Evolutionary conservation across 495 filamentous ascomycete genomes (phyloP), one percentile per base, ranked within the genome.

Genomic region (Xylaria sp.): DNA sequence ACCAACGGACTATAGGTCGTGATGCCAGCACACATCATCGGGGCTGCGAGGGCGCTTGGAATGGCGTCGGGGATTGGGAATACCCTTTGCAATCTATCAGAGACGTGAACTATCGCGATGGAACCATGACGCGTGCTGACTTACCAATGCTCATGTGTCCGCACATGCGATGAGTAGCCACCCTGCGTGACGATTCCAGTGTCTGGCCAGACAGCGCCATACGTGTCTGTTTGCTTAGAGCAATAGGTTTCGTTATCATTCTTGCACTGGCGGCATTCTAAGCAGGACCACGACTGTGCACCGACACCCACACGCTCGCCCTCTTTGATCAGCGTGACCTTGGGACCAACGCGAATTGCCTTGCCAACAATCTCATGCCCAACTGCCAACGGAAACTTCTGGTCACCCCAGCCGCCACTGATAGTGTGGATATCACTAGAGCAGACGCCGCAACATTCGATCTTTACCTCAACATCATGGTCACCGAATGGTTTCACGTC

Each of bases 21-120:
- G 40, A 97, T 80, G 55, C 94, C 94, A 43, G 93, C 94, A 78
- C 94, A 97, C 75, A 97, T 85, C 93, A 97, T 97, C 1, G 93
- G 94, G 17, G 94, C 94, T 1, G 91, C 93, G 40, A 89, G 76
- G 52, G 85, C 85, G 73, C 84, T 89, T 26, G 89, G 80, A 53
- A 97, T 87, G 6, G 83, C 86, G 21, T 93, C 90, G 21, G 95
- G 94, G 70, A 97, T 95, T 31, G 90, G 90, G 83, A 95, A 95
- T 31, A 88, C 86, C 81, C 82, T 85, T 33, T 6, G 26, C 57
- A 35, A 33, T 70, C n/a, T 70, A 67, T 31, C 15, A 61, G 52
- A 14, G 59, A 29, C 17, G 8, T 29, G 50, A 35, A 15, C 31
- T 19, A 29, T 26, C 3, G 44, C 40, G 59, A 52, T 37, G 24